These are phyloP conservation scores for Blastobotrys chiropterorum DNA, from an alignment of 805 yeast genomes.

Conservation along the genomic window DNA sequence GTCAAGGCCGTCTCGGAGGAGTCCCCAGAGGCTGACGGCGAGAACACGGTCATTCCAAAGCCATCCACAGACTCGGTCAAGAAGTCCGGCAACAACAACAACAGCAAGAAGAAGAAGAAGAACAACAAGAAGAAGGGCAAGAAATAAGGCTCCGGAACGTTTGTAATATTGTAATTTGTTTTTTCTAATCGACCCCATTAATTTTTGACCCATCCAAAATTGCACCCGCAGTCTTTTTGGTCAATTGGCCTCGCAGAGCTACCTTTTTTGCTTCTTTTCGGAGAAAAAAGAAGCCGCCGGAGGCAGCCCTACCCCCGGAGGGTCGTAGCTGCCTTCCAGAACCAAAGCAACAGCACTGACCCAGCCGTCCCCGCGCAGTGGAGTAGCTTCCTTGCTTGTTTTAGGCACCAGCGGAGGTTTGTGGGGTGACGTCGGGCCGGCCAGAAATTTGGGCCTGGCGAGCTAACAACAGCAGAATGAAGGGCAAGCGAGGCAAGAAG, in stretches of 20 bases:
- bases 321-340: too few relatives aligned
- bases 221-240: too few relatives aligned
- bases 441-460: too few relatives aligned
- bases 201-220: not conserved
- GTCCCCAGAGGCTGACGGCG: not conserved
- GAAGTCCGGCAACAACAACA: slow-evolving; percentile 6
- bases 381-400: too few relatives aligned
- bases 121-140: slow-evolving; percentile 13
- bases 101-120: slow-evolving; percentile 18
- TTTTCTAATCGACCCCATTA: not conserved
- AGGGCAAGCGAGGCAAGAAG: not conserved
- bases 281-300: too few relatives aligned
- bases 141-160: not conserved
- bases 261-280: too few relatives aligned
- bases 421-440: too few relatives aligned
- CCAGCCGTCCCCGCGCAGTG: too few relatives aligned
- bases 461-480: too few relatives aligned
- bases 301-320: too few relatives aligned
- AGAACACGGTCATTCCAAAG: not conserved
- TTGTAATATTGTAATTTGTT: not conserved
- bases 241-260: too few relatives aligned
- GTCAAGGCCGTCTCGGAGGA: slow-evolving; percentile 3
- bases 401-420: too few relatives aligned
- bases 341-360: not conserved
- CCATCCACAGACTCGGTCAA: slow-evolving; percentile 4